phyloP scores from a whole-genome alignment of 2,329 filamentous ascomycete species.

The Aspergillus pseudoviridinutans region DNA sequence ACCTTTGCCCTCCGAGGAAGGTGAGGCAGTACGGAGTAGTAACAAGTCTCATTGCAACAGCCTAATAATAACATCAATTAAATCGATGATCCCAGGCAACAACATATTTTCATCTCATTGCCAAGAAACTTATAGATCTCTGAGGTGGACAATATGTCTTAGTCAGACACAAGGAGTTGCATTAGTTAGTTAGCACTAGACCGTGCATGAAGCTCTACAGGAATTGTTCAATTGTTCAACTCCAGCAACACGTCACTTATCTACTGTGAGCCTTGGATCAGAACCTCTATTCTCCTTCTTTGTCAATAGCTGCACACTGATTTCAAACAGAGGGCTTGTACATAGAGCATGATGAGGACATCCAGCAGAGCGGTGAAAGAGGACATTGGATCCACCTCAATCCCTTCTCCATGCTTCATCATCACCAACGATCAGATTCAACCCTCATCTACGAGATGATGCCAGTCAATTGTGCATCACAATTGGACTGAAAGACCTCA shows the following conservation, averaged over 20 bases:
- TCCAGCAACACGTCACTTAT: not conserved
- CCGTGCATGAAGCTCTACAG: not conserved
- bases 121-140: not conserved
- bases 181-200: not conserved
- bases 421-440: not conserved
- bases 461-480: not conserved
- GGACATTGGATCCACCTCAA: not conserved
- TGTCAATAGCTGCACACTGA: not conserved
- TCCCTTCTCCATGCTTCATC: not conserved
- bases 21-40: too few relatives aligned
- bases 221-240: not conserved
- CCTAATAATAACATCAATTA: not conserved
- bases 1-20: too few relatives aligned
- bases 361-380: not conserved
- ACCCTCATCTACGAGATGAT: not conserved
- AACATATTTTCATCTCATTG: not conserved
- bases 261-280: not conserved
- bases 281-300: not conserved
- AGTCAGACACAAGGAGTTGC: not conserved
- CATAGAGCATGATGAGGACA: not conserved
- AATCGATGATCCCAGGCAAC: not conserved
- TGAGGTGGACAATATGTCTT: not conserved
- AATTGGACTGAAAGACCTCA: not conserved
- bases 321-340: not conserved
- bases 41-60: not conserved